These are phyloP conservation scores for Neurospora terricola DNA, from an alignment of 495 filamentous ascomycete genomes.

Conservation along the genomic window DNA sequence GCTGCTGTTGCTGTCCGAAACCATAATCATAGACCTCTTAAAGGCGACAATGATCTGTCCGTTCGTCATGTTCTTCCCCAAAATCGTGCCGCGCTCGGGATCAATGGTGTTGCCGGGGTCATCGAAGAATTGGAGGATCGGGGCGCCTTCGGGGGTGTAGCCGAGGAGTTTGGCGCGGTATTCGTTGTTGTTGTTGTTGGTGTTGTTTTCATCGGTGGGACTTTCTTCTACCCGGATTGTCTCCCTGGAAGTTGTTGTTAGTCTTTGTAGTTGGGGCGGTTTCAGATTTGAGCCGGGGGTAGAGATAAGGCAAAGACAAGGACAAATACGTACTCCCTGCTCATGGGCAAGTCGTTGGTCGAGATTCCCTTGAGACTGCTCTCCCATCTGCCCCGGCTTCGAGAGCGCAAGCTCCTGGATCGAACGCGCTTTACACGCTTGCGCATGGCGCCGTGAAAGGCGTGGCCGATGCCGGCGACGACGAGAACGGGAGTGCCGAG, in stretches of 20 bases:
- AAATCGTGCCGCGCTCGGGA: constrained; percentile 13
- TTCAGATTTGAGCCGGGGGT: neutral
- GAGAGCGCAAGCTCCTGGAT: constrained; percentile 4
- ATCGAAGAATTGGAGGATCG: constrained; percentile 19
- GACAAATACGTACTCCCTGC: constrained; percentile 18
- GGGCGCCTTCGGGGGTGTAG: constrained; percentile 25
- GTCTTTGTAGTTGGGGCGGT: neutral
- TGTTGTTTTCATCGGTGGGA: constrained; percentile 10
- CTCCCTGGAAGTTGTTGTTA: constrained; percentile 5
- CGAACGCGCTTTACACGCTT: constrained; percentile 16
- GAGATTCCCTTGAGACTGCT: constrained; percentile 7
- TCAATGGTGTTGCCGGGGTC: constrained; percentile 10
- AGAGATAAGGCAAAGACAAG: neutral
- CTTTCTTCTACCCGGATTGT: constrained; percentile 19
- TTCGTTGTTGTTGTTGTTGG: constrained; percentile 6
- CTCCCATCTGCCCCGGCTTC: constrained; percentile 3
- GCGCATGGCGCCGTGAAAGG: constrained; percentile 25
- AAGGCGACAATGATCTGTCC: constrained; percentile 21
- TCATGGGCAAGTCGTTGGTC: constrained; percentile 15
- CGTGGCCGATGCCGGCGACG: constrained; percentile 32
- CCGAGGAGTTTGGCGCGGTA: constrained; percentile 16
- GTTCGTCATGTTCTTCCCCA: constrained; percentile 7
- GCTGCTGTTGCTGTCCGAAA: neutral
- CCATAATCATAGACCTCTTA: constrained; percentile 11
- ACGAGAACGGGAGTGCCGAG: constrained; percentile 42